Evolutionary conservation across 164 flowering plant genomes (phyloP), one percentile per base, ranked within the genome.

Genomic region (Vitis labrusca): DNA sequence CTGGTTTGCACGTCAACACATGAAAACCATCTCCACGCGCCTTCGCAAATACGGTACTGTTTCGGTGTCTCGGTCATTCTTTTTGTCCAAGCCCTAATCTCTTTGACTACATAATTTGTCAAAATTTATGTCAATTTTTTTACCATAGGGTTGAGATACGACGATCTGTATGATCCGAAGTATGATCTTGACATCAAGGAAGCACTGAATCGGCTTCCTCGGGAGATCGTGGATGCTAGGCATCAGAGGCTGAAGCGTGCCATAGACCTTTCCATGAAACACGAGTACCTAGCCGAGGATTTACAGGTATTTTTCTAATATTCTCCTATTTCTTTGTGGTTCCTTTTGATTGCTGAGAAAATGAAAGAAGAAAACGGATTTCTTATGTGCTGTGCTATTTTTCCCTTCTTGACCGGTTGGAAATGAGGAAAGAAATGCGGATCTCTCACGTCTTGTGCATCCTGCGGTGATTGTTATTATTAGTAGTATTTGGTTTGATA

Each of bases 221-320:
- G 90, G 8, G 98, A 90, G 76, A 73, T 95, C 56, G 94, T 95
- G 10, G 97, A 93, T 59, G 99, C 99, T 0, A 86, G 99, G 71
- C 78, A 80, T 69, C 97, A 91, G 81, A 94, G 99, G n/a, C 84
- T 95, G 59, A 88, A 89, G 83, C 92, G 99, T 19, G 99, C 99
- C 72, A 85, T 93, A 83, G 98, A 95, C 85, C 92, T 95, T 48
- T 95, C 99, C 69, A 85, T 95, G 99, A 95, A 95, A 79, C 99
- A 95, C 77, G 83, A 85, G 73, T 88, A 95, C 77, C 94, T 95
- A 17, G 80, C 97, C 6, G 82, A 79, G 8, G 81, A 93, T 65
- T 82, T 95, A 58, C 99, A 93, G 99, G 99, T 94, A 23, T 10
- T 15, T 16, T 59, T 49, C 7, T n/a, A 10, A 55, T 52, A 27